Evolutionary conservation across 345 rosid species (phyloP), one percentile per base, ranked within the genome.

Genomic region (Gossypium rotundifolium): DNA sequence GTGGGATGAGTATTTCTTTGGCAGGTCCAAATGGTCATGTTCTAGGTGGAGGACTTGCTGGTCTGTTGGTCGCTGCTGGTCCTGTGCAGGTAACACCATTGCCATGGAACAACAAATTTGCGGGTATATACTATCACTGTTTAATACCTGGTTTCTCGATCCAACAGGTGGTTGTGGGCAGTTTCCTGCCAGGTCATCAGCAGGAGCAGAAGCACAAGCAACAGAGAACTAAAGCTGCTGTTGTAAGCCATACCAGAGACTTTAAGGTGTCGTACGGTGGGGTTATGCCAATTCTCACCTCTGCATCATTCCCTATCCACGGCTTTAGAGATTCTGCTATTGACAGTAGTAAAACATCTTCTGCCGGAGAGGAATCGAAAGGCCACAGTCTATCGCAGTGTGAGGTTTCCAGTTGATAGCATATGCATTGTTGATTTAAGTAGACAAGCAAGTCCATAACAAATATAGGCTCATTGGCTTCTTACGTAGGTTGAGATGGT

Each of bases 1-100:
- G 99, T n/a, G 98, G 99, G 61, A 93, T 96, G 93, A 96, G 98
- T 62, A 87, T 93, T 48, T 91, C 98, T 53, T 89, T 93, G 84
- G 96, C 97, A 2, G 91, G 93, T 76, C 91, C 91, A 3, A 94
- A 96, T 86, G 97, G 97, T 73, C 93, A 87, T 52, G 98, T 96
- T 80, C 80, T 95, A 23, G 99, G 99, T 11, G 98, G 99, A 48
- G 91, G 94, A 76, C 90, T 93, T 61, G 93, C 97, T 13, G 97
- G 98, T 71, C 80, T 91, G 58, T 79, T 96, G 80, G 76, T 93
- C 11, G 97, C 99, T 25, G 98, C 98, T 51, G 93, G 94, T 71
- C 94, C 98, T 5, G 98, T 93, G 65, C 94, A 90, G 98, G 98
- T 91, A 84, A 38, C 44, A 62, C 20, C 40, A 71, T 65, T 14